phyloP scores from a whole-genome alignment of 176 grass and related monocot genomes.

The Thinopyrum elongatum region DNA sequence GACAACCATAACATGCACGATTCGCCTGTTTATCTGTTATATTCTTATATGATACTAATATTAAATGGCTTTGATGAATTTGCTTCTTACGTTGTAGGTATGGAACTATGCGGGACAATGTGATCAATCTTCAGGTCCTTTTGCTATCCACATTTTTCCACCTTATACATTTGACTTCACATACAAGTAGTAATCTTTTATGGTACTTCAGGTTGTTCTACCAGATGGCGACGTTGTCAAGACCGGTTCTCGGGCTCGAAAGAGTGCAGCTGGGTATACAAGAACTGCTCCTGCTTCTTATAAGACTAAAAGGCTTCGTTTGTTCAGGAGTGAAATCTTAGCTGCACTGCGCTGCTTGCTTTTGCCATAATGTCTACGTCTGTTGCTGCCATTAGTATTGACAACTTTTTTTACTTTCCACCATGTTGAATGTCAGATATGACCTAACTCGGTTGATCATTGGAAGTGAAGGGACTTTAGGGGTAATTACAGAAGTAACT shows the following conservation, averaged over 20 bases:
- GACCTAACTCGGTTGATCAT: constrained; percentile 91
- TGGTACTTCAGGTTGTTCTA: constrained; percentile 71
- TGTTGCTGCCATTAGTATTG: constrained; percentile 3
- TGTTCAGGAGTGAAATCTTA: background rate
- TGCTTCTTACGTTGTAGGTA: constrained; percentile 88
- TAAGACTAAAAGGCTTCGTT: background rate
- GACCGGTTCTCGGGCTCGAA: constrained; percentile 82
- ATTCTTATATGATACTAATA: constrained; percentile 6
- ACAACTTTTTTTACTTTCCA: background rate
- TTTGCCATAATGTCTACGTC: constrained; percentile 8
- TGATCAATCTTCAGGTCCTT: constrained; percentile 80
- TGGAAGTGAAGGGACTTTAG: constrained; percentile 97
- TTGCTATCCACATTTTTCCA: constrained; percentile 1
- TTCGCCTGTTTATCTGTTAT: constrained; percentile 13
- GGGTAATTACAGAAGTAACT: constrained; percentile 93
- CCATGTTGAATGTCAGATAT: constrained; percentile 57
- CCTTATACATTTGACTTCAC: background rate
- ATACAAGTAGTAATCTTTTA: constrained; percentile 20
- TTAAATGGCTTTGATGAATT: constrained; percentile 56
- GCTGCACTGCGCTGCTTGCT: constrained; percentile 7
- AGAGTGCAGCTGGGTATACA: constrained; percentile 94
- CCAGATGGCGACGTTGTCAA: constrained; percentile 89
- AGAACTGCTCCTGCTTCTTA: background rate
- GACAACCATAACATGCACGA: background rate
- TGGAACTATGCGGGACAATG: constrained; percentile 99